Evolutionary conservation across 2,329 filamentous ascomycete species (phyloP).

Genomic region (Diaporthe caulivora): DNA sequence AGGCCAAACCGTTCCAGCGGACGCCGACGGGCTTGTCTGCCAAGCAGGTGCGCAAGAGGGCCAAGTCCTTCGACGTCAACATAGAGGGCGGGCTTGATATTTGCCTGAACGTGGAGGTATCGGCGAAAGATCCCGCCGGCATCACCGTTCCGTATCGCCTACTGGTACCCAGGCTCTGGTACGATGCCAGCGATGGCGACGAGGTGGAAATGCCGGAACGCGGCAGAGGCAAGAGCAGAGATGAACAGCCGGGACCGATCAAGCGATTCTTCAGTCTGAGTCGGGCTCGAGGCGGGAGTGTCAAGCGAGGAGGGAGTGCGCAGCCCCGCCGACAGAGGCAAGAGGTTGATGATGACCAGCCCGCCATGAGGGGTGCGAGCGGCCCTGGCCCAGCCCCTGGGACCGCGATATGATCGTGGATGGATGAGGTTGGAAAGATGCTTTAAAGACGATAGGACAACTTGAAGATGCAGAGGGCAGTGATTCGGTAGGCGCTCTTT

Average conservation of each 20-base stretch:
- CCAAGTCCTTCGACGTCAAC: conserved; percentile 73
- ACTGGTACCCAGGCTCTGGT: conserved; percentile 82
- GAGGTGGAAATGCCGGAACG: conserved; percentile 38
- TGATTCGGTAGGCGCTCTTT: background rate
- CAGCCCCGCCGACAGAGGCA: conserved; percentile 8
- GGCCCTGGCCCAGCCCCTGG: conserved; percentile 32
- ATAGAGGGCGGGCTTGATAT: conserved; percentile 89
- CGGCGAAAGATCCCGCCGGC: conserved; percentile 85
- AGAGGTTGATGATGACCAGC: conserved; percentile 3
- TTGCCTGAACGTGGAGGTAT: conserved; percentile 89
- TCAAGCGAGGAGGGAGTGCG: conserved; percentile 24
- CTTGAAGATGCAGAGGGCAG: background rate
- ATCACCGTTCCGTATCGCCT: conserved; percentile 90
- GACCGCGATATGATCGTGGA: conserved; percentile 32
- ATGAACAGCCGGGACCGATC: conserved; percentile 14
- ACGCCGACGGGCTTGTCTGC: conserved; percentile 76
- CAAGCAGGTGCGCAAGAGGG: conserved; percentile 68
- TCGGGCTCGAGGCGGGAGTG: conserved; percentile 35
- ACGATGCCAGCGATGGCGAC: conserved; percentile 54
- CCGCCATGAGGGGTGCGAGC: background rate
- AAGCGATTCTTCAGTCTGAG: conserved; percentile 38
- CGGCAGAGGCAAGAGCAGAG: conserved; percentile 21
- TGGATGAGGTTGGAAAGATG: background rate
- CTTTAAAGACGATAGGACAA: background rate
- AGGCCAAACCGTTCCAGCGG: conserved; percentile 68